Conservation (phyloP, 176 grass and related monocot genomes). For the Raddia guianensis region DNA sequence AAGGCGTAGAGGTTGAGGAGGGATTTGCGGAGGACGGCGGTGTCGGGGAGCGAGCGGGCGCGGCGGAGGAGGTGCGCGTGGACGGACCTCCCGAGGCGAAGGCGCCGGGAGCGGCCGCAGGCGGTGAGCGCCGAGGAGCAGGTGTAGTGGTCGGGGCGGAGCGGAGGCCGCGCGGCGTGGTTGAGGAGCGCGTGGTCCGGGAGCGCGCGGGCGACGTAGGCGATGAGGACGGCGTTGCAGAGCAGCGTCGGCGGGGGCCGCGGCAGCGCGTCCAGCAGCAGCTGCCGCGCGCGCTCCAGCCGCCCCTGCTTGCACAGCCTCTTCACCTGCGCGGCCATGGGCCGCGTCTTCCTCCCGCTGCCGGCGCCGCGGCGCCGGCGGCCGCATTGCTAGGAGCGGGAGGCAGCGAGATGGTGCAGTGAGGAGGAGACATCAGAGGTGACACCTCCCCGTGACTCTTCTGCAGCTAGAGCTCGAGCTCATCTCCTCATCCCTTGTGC, state of each 20-base stretch:
- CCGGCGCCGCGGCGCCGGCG: neutral
- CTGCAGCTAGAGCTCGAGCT: conserved; percentile 15
- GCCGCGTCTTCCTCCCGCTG: conserved; percentile 3
- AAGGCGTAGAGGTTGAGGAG: conserved; percentile 93
- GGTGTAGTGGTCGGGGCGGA: conserved; percentile 80
- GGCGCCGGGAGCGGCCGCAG: conserved; percentile 63
- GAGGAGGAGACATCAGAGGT: conserved; percentile 42
- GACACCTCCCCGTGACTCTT: conserved; percentile 14
- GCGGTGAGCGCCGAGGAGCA: conserved; percentile 89
- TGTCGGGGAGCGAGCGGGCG: conserved; percentile 44
- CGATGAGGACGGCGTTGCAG: conserved; percentile 86
- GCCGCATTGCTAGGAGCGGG: neutral
- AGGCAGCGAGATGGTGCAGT: conserved; percentile 33
- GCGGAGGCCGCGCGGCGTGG: conserved; percentile 29
- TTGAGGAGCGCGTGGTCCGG: conserved; percentile 83
- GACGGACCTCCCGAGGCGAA: conserved; percentile 70
- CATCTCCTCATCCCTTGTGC: conserved; percentile 49
- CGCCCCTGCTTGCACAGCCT: conserved; percentile 76
- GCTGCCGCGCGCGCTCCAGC: conserved; percentile 67
- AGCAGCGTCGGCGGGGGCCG: conserved; percentile 58
- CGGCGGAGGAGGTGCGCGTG: conserved; percentile 74
- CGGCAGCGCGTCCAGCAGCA: conserved; percentile 65
- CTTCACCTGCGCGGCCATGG: conserved; percentile 56
- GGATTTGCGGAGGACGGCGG: conserved; percentile 75
- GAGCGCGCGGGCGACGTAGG: conserved; percentile 71